These are phyloP conservation scores for Epichloe amarillans DNA, from an alignment of 2,329 filamentous ascomycete genomes.

Conservation along the genomic window DNA sequence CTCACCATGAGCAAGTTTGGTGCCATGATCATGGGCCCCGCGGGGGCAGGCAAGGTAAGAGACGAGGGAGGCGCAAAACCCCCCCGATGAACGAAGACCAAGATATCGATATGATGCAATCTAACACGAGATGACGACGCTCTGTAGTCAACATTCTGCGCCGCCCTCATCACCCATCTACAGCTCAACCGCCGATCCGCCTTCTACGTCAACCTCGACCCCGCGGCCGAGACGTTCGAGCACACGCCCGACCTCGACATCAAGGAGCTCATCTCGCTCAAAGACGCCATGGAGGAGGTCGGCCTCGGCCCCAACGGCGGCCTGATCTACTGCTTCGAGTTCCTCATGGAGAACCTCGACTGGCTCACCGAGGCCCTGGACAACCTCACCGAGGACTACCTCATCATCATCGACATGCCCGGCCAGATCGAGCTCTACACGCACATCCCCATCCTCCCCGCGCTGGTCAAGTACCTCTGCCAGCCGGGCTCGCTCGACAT, in stretches of 20 bases:
- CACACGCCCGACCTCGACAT: slow-evolving; percentile 91
- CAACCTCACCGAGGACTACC: slow-evolving; percentile 79
- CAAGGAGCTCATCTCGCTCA: slow-evolving; percentile 82
- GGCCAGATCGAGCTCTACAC: slow-evolving; percentile 98
- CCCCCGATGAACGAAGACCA: not conserved
- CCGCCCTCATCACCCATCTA: slow-evolving; percentile 82
- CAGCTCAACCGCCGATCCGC: slow-evolving; percentile 82
- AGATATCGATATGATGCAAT: not conserved
- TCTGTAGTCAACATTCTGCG: slow-evolving; percentile 76
- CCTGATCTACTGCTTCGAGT: slow-evolving; percentile 93
- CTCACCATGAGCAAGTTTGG: slow-evolving; percentile 78
- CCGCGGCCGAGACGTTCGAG: slow-evolving; percentile 82
- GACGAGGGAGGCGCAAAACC: not conserved
- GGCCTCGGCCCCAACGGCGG: slow-evolving; percentile 83
- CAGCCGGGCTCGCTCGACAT: slow-evolving; percentile 72
- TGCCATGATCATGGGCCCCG: slow-evolving; percentile 83
- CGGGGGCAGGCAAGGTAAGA: slow-evolving; percentile 77
- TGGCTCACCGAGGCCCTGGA: slow-evolving; percentile 80
- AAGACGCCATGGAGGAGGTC: slow-evolving; percentile 95
- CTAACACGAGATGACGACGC: not conserved
- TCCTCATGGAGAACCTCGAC: slow-evolving; percentile 85
- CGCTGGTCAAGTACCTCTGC: slow-evolving; percentile 69
- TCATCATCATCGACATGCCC: slow-evolving; percentile 97
- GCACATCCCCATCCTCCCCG: slow-evolving; percentile 83
- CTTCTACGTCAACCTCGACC: slow-evolving; percentile 97